Evolutionary conservation across 371 early-diverging fungal genomes (phyloP), one percentile per base, ranked within the genome.

Genomic region (Batkoa obscura): DNA sequence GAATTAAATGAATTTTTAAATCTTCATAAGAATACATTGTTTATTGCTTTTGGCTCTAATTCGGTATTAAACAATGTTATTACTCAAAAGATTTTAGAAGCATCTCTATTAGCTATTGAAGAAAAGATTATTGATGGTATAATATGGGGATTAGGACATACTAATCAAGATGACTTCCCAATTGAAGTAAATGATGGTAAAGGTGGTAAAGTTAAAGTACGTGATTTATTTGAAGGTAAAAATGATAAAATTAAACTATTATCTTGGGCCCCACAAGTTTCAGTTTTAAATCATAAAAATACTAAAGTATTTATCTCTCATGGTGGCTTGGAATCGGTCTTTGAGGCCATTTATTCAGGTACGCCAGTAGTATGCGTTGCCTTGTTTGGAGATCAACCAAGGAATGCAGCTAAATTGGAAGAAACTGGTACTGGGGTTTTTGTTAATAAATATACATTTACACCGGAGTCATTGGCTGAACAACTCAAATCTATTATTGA

Each of bases 241-340:
- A 34, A 50, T 13, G 50, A 50, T 10, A 50, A 50, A 35, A 49
- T 57, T 31, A 23, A 38, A 17, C 6, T 50, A 15, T 30, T 57
- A 1, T 41, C 39, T n/a, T 33, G 50, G 39, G 50, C 57, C 8
- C 57, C 57, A 30, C 57, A 57, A 23, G 36, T 31, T 4, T 39
- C 47, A n/a, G 37, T 57, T 5, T 38, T 57, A 12, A 38, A 57
- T 4, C 57, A 57, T 50, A 23, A 37, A 9, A 33, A 31, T 33
- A 49, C 50, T 1, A 48, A 50, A 31, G 13, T 57, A 8, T 57
- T 57, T 32, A 39, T 57, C 36, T 49, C 50, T 36, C 57, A 57
- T 41, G 43, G 57, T 13, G 57, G 57, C 30, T 33, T 57, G 2
- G 57, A 38, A 17, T 48, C 49, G 0, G 37, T 48, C 6, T 49